Percentiles rank a stretch among this genome's conserved stretches.
phyloP scores from a whole-genome alignment of 371 early-diverging fungal genomes.

The Mucor racemosus region DNA sequence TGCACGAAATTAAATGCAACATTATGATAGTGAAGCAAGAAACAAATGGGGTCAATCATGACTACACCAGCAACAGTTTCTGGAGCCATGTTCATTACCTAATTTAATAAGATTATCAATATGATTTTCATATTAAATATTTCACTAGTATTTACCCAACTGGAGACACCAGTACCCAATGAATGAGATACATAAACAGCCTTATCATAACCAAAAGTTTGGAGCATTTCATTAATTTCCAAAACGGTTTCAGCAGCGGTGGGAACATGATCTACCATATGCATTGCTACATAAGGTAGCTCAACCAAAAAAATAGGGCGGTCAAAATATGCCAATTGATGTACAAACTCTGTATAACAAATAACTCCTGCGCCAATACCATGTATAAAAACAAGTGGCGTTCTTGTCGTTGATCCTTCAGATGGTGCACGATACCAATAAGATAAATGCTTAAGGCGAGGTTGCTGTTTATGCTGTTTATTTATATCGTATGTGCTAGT shows the following conservation, averaged over 20 bases:
- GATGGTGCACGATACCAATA: slow-evolving; percentile 38
- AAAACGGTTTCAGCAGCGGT: slow-evolving; percentile 57
- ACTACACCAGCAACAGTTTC: slow-evolving; percentile 55
- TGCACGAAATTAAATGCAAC: slow-evolving; percentile 74
- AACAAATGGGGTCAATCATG: slow-evolving; percentile 75
- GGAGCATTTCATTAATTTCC: slow-evolving; percentile 60
- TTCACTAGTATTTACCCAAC: slow-evolving; percentile 46
- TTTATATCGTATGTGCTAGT: background rate
- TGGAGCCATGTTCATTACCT: slow-evolving; percentile 28
- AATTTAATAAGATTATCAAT: too few species aligned
- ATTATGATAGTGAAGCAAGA: slow-evolving; percentile 63
- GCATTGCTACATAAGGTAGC: slow-evolving; percentile 71
- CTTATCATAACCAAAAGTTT: slow-evolving; percentile 47
- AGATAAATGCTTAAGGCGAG: slow-evolving; percentile 4
- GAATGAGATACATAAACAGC: slow-evolving; percentile 73
- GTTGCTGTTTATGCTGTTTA: background rate
- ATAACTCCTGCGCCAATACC: slow-evolving; percentile 70
- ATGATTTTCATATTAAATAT: too few species aligned
- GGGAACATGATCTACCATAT: slow-evolving; percentile 62
- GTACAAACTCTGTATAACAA: slow-evolving; percentile 60
- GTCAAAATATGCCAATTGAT: slow-evolving; percentile 36
- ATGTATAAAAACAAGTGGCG: slow-evolving; percentile 71
- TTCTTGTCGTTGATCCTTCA: slow-evolving; percentile 17
- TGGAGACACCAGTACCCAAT: slow-evolving; percentile 60
- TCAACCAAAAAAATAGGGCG: slow-evolving; percentile 70